Evolutionary conservation across 2,329 filamentous ascomycete genomes (phyloP).

Genomic region (Claviceps quebecensis): DNA sequence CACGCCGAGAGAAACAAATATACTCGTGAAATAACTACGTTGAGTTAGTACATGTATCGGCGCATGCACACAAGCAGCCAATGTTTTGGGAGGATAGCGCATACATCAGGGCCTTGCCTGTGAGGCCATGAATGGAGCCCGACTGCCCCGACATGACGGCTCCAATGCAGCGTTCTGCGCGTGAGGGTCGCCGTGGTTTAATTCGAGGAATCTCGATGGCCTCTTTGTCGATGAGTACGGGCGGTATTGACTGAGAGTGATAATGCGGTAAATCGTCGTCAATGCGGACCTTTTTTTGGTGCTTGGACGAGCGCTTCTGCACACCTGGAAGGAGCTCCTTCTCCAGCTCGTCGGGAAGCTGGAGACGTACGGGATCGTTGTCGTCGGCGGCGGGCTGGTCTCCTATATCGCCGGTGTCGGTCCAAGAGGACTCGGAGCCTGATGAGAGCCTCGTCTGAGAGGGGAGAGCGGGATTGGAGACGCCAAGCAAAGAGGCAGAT

Average conservation of each 20-base stretch:
- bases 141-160: conserved; percentile 75
- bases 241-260: conserved; percentile 23
- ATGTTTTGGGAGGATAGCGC: conserved; percentile 8
- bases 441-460: conserved; percentile 36
- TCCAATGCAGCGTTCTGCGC: conserved; percentile 57
- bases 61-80: background rate
- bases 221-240: conserved; percentile 45
- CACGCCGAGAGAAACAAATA: conserved; percentile 75
- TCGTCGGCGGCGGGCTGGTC: conserved; percentile 75
- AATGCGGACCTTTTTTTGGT: conserved; percentile 55
- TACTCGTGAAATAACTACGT: conserved; percentile 79
- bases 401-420: conserved; percentile 86
- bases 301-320: conserved; percentile 28
- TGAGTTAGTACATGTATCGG: background rate
- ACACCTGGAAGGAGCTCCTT: conserved; percentile 42
- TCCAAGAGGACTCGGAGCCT: conserved; percentile 65
- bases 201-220: conserved; percentile 71
- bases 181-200: conserved; percentile 46
- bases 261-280: conserved; percentile 30
- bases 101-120: conserved; percentile 87
- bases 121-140: conserved; percentile 73
- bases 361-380: conserved; percentile 66
- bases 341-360: conserved; percentile 52
- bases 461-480: conserved; percentile 20
- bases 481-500: conserved; percentile 21